Evolutionary conservation across 2,329 filamentous ascomycete species (phyloP).

Genomic region (Fusarium temperatum): DNA sequence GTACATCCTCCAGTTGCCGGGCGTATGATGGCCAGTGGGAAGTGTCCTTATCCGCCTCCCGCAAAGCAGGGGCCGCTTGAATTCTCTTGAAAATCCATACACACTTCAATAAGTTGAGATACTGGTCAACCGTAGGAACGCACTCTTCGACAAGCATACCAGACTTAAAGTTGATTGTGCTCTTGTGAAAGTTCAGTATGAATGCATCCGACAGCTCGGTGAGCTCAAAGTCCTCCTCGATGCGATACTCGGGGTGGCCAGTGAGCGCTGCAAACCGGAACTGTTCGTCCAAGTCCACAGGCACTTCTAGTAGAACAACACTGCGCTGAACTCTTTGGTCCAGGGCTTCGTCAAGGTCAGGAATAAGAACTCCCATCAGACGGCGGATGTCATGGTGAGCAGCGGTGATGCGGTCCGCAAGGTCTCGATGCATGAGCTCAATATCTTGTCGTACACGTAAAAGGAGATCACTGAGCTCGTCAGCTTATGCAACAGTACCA

Average conservation of each 20-base stretch:
- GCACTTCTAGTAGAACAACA: constrained; percentile 28
- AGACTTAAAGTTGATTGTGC: constrained; percentile 36
- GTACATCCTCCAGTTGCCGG: constrained; percentile 46
- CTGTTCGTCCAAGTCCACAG: constrained; percentile 35
- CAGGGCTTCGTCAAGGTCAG: constrained; percentile 40
- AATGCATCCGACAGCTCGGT: constrained; percentile 47
- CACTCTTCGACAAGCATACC: constrained; percentile 43
- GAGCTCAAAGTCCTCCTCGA: constrained; percentile 36
- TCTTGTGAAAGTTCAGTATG: constrained; percentile 42
- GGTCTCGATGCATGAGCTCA: constrained; percentile 38
- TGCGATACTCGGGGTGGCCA: constrained; percentile 30
- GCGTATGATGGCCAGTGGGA: constrained; percentile 50
- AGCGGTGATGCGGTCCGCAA: constrained; percentile 36
- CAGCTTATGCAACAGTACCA: not conserved
- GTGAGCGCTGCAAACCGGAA: constrained; percentile 38
- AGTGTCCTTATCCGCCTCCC: constrained; percentile 15
- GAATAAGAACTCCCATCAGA: constrained; percentile 40
- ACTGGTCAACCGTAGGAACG: constrained; percentile 39
- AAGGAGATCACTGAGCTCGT: constrained; percentile 44
- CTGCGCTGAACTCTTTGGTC: constrained; percentile 29
- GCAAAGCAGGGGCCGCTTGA: constrained; percentile 21
- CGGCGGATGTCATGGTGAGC: constrained; percentile 36
- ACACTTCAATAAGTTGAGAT: constrained; percentile 47
- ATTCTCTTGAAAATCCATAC: constrained; percentile 44
- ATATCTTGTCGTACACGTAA: constrained; percentile 44